Base-by-base conservation (phyloP, 306 rosid genomes). In the Chamaecrista fasciculata region DNA sequence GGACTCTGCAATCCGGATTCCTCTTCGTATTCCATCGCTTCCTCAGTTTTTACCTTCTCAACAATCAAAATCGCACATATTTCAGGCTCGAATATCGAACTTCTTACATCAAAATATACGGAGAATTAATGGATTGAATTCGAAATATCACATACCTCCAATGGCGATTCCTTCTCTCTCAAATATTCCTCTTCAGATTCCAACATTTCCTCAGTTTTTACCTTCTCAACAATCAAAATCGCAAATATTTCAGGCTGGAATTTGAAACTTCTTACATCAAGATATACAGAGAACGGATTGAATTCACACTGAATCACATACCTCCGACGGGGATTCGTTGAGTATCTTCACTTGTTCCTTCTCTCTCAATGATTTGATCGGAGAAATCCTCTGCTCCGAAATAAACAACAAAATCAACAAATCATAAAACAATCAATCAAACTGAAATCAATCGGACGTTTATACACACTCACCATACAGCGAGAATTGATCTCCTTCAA, bases 301-400 rank as follows among this genome's bases (percentile, higher is more conserved):
- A 48, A 19, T 19, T 19, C 14, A 12, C 8, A 8, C 2, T 46
- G n/a, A n/a, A 3, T 37, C 12, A 47, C 37, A 16, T 74, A 86
- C 96, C 83, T 72, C 72, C 10, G 75, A 66, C 14, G 67, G 59
- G 6, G 79, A 46, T 75, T 72, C 80, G 37, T 67, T 66, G 20
- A 69, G 47, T 11, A 72, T 84, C 75, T 86, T 93, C 5, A 46
- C 87, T 26, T 76, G 78, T 67, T 88, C 97, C 80, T 82, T 91
- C 61, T 82, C 92, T 75, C 99, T 82, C 4, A 94, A 79, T 10
- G 92, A 82, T 67, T 91, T 87, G 57, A 91, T 86, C 15, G 97
- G 96, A 72, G 97, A 86, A 74, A 88, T 66, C 52, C 79, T 84
- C 99, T 94, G 88, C 11, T 74, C 12, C 4, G 6, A 46, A 67